Base-by-base conservation (phyloP, 129 eudicot species). In the Centaurea solstitialis region DNA sequence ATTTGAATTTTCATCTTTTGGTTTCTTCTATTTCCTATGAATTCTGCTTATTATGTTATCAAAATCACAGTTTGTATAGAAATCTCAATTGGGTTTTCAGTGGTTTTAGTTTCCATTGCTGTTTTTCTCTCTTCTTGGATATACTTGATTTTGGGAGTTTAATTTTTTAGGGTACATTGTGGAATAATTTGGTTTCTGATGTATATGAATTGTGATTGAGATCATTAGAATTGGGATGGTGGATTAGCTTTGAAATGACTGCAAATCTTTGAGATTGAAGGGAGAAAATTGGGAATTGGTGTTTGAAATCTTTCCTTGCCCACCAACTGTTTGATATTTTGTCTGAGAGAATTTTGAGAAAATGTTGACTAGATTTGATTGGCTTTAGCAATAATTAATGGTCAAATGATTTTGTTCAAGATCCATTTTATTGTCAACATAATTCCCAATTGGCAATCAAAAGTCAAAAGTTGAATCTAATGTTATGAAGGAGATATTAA, bases 381-480 rank as follows among this genome's bases (percentile, higher is more conserved):
- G 75, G 61, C 80, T 69, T 75, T 45, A 13, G 21, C 30, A 15
- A 39, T 11, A 35, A 69, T 20, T 13, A 8, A 71, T 59, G 73
- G 72, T 82, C 76, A 82, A 68, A 68, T 53, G 77, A 9, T 76
- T 68, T 35, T 57, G 81, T 82, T 70, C 50, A 76, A 82, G 86
- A 82, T 82, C 74, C 45, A 62, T 82, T 76, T 70, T 78, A 21
- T 10, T 21, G 8, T 76, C 53, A 74, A 75, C 70, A 82, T 18
- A 66, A 70, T 22, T 70, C 73, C 23, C 23, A 50, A 39, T 69
- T 74, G 39, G 45, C 73, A 20, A 45, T 75, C 61, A 74, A 67
- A 74, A 75, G 61, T 74, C 80, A 81, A 74, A 61, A 20, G 21
- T 43, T 72, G 50, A 33, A 33, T 57, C 21, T 24, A 12, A 78